Evolutionary conservation across 352 stramenopile species (phyloP), one percentile per base, ranked within the genome.

Genomic region (Aphanomyces cochlioides): DNA sequence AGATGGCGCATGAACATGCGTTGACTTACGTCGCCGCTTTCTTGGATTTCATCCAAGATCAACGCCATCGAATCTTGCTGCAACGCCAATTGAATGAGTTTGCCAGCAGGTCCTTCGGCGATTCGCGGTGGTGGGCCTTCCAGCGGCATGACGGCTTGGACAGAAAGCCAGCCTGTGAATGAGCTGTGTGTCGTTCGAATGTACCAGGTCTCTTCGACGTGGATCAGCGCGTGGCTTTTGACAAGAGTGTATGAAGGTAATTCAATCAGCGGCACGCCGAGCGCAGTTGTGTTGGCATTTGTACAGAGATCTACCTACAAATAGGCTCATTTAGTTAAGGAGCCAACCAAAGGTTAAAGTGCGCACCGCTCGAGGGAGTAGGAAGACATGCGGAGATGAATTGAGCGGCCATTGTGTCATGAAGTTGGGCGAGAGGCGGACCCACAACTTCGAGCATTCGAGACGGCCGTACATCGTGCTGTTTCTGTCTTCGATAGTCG

Each of bases 11-110:
- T 5, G 17, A 61, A 41, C 15, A 69, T 15, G 63, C 50, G 63
- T 37, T 69, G 63, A 19, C 34, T 59, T 6, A 59, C 17, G 34
- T 15, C 15, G 8, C 63, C 63, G 17, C 21, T 37, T 21, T 56
- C 39, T 19, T 69, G 63, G 63, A 56, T 37, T 69, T 69, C 63
- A 37, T 69, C 45, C 12, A 69, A 37, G 2, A 69, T 47, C 7
- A 69, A 39, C 0, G 45, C 38, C 34, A 47, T 38, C 13, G 17
- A 41, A 8, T 21, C 63, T 34, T 69, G 63, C 17, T 56, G 47
- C 3, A 69, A 17, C 41, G 40, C 59, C 0, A 69, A 7, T 47
- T 47, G 63, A 4, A 56, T 56, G 15, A 39, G 36, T 37, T 69
- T 47, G 5, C 63, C 63, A 5, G 63, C 63, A 37, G 63, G 63